phyloP scores from a whole-genome alignment of 306 rosid genomes.

The Trifolium repens region DNA sequence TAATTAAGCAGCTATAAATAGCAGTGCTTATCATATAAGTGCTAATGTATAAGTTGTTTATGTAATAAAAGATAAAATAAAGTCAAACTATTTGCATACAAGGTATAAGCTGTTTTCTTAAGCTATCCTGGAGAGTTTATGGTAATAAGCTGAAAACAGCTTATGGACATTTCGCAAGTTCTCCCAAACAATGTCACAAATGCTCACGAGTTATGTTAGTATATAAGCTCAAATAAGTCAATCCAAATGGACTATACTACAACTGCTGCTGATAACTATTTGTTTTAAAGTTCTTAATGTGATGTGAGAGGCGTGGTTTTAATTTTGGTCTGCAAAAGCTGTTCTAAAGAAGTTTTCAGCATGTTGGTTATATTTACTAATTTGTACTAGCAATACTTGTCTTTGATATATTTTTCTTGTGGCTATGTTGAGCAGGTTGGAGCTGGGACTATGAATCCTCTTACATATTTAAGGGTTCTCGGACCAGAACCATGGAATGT shows the following conservation, averaged over 20 bases:
- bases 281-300: background rate
- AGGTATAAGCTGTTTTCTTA: background rate
- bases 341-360: background rate
- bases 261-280: background rate
- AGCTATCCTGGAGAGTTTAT: background rate
- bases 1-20: background rate
- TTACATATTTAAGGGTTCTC: slow-evolving; percentile 91
- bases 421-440: slow-evolving; percentile 76
- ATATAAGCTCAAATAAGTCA: background rate
- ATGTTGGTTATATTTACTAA: background rate
- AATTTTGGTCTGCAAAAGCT: slow-evolving; percentile 6
- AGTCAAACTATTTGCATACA: background rate
- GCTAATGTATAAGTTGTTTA: no score
- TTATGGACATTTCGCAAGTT: no score
- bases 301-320: background rate
- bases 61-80: no score
- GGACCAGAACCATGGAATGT: slow-evolving; percentile 99
- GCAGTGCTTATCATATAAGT: no score
- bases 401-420: slow-evolving; percentile 33
- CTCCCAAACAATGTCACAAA: background rate
- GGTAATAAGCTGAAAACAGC: background rate
- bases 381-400: background rate
- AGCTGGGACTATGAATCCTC: slow-evolving; percentile 99
- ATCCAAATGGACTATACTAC: background rate
- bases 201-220: no score